Conservation (phyloP, 306 rosid species). For the Cicer yamashitae region DNA sequence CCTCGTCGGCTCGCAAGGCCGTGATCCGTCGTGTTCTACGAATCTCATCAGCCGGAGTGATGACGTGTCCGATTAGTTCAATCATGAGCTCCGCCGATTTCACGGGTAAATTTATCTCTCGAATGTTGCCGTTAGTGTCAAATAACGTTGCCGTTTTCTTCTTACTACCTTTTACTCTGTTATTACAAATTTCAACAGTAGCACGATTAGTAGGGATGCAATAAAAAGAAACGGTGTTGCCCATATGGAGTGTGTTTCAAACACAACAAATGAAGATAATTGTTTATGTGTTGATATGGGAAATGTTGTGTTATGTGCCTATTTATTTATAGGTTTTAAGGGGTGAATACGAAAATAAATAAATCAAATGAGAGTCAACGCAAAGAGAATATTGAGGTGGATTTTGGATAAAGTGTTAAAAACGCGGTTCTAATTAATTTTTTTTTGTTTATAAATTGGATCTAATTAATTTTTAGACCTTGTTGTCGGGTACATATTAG, state of each 20-base stretch:
- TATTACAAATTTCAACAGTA: neutral
- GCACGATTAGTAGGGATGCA: neutral
- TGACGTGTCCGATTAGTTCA: slow-evolving; percentile 61
- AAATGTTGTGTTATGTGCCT: neutral
- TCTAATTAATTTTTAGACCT: too few relatives aligned
- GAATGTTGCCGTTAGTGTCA: slow-evolving; percentile 52
- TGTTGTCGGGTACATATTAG: too few relatives aligned
- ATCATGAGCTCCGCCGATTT: slow-evolving; percentile 74
- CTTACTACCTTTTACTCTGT: neutral
- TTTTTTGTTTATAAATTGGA: too few relatives aligned
- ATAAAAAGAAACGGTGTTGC: slow-evolving; percentile 33
- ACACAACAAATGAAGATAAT: neutral
- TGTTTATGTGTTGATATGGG: too few relatives aligned
- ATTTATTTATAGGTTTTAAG: too few relatives aligned
- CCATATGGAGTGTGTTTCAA: slow-evolving; percentile 20
- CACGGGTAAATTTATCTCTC: slow-evolving; percentile 50
- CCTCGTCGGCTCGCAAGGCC: slow-evolving; percentile 64
- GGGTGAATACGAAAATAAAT: too few relatives aligned
- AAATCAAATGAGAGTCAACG: too few relatives aligned
- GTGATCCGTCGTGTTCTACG: slow-evolving; percentile 50
- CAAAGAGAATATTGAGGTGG: too few relatives aligned
- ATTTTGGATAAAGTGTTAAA: too few relatives aligned
- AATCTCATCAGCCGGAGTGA: slow-evolving; percentile 55
- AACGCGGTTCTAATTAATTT: too few relatives aligned
- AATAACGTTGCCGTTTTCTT: slow-evolving; percentile 49